Evolutionary conservation across 116 monocot genomes (phyloP).

Genomic region (Papilionanthe hybrid): DNA sequence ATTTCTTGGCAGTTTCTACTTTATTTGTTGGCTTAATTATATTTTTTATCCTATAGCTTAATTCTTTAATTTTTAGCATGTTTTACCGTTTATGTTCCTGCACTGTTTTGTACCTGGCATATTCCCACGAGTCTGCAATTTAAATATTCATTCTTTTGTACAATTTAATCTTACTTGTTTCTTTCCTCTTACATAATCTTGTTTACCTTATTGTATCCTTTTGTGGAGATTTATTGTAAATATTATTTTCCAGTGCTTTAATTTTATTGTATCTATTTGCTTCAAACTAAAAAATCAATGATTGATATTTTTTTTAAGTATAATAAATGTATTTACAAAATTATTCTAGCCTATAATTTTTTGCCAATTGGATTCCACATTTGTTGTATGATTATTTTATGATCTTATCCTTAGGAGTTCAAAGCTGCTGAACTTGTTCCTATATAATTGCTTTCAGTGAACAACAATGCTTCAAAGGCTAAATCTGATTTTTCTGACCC

Average conservation of each 20-base stretch:
- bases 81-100: neutral
- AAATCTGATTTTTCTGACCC: conserved; percentile 34
- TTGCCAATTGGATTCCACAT: neutral
- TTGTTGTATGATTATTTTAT: neutral
- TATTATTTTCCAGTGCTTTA: neutral
- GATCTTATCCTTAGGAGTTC: neutral
- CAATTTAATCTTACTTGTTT: neutral
- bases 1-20: neutral
- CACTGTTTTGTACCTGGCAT: neutral
- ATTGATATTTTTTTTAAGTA: neutral
- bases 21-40: neutral
- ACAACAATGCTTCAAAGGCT: conserved; percentile 26
- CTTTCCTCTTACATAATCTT: neutral
- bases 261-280: neutral
- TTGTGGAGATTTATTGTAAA: neutral
- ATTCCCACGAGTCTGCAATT: neutral
- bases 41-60: neutral
- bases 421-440: neutral
- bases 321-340: neutral
- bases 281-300: neutral
- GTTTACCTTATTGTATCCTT: neutral
- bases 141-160: too few species aligned
- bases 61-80: neutral
- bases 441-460: conserved; percentile 27
- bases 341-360: neutral